Evolutionary conservation across 805 yeast species (phyloP).

Genomic region (Ogataea pignaliae): DNA sequence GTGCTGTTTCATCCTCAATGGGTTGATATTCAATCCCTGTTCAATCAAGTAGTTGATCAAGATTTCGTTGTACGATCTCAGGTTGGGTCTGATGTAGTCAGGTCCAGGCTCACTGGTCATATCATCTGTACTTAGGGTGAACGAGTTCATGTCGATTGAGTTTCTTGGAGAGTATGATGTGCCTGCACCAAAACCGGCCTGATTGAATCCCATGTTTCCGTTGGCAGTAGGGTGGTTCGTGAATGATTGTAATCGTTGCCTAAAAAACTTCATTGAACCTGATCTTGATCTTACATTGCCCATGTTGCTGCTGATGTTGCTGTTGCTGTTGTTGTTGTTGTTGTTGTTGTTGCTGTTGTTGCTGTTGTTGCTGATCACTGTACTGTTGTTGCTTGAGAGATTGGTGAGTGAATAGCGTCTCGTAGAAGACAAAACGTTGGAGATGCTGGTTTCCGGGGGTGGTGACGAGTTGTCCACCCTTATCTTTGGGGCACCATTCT

Average conservation of each 20-base stretch:
- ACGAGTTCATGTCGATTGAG: constrained; percentile 16
- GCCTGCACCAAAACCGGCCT: constrained; percentile 2
- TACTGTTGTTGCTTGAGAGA: neutral
- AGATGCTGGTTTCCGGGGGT: constrained; percentile 7
- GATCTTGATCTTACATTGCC: constrained; percentile 21
- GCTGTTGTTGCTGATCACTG: neutral
- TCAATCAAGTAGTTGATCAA: constrained; percentile 20
- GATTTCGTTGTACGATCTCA: constrained; percentile 25
- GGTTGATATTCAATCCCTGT: constrained; percentile 28
- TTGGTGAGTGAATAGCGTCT: neutral
- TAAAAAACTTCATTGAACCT: constrained; percentile 16
- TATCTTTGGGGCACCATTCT: constrained; percentile 12
- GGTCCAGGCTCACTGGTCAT: constrained; percentile 19
- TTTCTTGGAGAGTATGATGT: constrained; percentile 15
- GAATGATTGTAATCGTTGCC: constrained; percentile 16
- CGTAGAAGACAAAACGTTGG: constrained; percentile 5
- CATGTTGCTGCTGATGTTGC: neutral
- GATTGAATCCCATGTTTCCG: neutral
- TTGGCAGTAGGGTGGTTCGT: constrained; percentile 2
- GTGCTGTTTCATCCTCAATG: constrained; percentile 19
- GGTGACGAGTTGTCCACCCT: constrained; percentile 5
- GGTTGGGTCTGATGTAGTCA: constrained; percentile 15
- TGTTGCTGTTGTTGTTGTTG: neutral
- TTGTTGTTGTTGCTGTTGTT: neutral
- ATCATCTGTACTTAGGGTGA: constrained; percentile 22